Percentiles rank a stretch among this genome's conserved stretches.
Evolutionary conservation across 2,329 filamentous ascomycete species (phyloP).

Genomic region (Exophiala sp.): DNA sequence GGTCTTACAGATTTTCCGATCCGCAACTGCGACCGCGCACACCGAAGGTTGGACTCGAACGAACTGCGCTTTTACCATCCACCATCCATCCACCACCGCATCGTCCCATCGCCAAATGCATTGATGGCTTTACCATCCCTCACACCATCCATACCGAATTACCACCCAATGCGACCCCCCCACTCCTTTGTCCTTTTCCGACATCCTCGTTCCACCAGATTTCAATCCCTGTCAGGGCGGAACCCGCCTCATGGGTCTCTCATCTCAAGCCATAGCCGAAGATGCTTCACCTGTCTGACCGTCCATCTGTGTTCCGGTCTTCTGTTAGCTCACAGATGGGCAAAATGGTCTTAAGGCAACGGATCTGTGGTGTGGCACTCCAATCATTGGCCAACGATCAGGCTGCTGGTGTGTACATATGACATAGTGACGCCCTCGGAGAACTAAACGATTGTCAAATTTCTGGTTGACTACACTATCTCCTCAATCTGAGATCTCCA

Average conservation of each 20-base stretch:
- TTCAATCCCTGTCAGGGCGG: not conserved
- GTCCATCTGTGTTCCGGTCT: not conserved
- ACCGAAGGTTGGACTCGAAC: too few species aligned
- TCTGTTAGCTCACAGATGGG: constrained; percentile 1
- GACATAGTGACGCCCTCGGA: not conserved
- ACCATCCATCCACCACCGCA: not conserved
- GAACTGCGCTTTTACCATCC: not conserved
- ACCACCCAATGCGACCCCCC: not conserved
- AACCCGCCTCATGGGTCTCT: not conserved
- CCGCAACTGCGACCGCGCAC: not conserved
- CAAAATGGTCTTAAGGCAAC: not conserved
- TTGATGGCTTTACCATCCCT: too few species aligned
- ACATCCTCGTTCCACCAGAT: not conserved
- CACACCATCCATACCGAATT: not conserved
- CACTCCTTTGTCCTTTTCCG: not conserved
- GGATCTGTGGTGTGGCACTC: constrained; percentile 5
- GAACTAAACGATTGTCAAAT: not conserved
- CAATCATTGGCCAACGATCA: constrained; percentile 17
- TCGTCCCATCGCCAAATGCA: too few species aligned
- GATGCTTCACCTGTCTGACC: not conserved
- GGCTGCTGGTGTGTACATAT: not conserved
- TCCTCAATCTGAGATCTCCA: not conserved
- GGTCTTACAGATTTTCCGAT: constrained; percentile 23
- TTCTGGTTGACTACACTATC: not conserved
- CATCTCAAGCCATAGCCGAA: not conserved